Conservation (phyloP, 768 basidiomycete genomes). For the Boletus patriciae region DNA sequence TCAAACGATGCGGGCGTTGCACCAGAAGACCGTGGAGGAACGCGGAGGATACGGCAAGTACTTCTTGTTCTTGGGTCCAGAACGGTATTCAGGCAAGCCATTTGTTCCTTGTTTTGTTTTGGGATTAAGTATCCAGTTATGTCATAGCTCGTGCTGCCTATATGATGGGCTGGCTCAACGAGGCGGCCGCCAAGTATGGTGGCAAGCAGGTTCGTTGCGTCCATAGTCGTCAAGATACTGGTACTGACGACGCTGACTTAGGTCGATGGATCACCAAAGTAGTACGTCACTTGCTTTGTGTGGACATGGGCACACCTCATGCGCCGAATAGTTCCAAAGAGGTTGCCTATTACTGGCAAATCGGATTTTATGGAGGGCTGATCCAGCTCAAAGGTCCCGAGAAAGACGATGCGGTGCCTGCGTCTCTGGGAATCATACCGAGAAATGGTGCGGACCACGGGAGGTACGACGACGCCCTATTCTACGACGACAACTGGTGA, state of each 20-base stretch:
- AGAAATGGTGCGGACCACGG: background rate
- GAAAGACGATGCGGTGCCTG: background rate
- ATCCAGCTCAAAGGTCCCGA: background rate
- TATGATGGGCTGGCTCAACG: conserved; percentile 14
- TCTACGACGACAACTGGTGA: conserved; percentile 4
- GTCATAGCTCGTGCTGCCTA: background rate
- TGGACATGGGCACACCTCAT: background rate
- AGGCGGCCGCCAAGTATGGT: conserved; percentile 13
- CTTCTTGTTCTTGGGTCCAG: background rate
- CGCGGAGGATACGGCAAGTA: conserved; percentile 17
- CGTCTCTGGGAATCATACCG: background rate
- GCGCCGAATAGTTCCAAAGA: background rate
- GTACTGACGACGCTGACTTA: background rate
- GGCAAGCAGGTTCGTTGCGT: conserved; percentile 17
- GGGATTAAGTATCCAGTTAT: background rate
- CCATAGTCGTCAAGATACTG: background rate
- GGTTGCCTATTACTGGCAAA: background rate
- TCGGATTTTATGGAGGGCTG: background rate
- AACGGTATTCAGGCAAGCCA: background rate
- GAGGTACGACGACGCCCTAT: background rate
- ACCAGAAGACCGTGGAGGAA: conserved; percentile 2
- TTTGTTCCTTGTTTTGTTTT: too few relatives aligned
- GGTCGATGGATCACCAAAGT: conserved; percentile 1
- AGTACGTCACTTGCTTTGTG: background rate
- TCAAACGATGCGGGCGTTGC: background rate